Base-by-base conservation (phyloP, 1,284 basidiomycete species). In the Leccinum pallidistipes region DNA sequence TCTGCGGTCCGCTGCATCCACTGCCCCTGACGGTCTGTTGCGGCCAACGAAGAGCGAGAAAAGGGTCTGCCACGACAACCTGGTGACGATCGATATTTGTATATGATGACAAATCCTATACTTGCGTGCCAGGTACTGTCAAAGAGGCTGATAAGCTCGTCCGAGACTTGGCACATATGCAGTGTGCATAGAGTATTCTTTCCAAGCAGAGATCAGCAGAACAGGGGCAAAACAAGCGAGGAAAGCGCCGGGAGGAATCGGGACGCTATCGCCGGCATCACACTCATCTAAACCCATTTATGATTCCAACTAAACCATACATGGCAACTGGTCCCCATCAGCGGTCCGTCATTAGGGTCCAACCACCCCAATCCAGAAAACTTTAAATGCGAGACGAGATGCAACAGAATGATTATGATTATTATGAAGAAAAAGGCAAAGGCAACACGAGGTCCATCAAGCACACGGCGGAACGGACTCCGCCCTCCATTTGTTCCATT, bases 181-280 rank as follows among this genome's bases (percentile, higher is more conserved):
- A 31, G 50, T 52, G 29, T 29, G 50, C 43, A 43, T n/a, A 21
- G 27, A 9, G 27, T 6, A n/a, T 31, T 10, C 6, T 52, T 24
- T 12, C 16, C 64, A 66, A 59, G 63, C n/a, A 16, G 3, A 38
- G 58, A 59, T 52, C 45, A 45, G 24, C 45, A 60, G 14, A 45
- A 45, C 11, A 45, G 36, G 55, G 51, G 62, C 11, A 2, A 47
- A 50, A 47, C 38, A 54, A 49, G 60, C 50, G 27, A 43, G 27
- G 34, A 18, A 24, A 18, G 31, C 53, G 34, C 34, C 34, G 24
- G 53, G 24, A 27, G 8, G 14, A 57, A 9, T 38, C 64, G 55
- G 63, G 29, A 52, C 32, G 31, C 8, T 9, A 32, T 32, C 43
- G 27, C 62, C 43, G 34, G 61, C 14, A 49, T 40, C 43, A 34